A percentile compares a stretch with the other conserved stretches of the same genome.
phyloP scores from a whole-genome alignment of 768 basidiomycete species.

The Dictyophora rubrovolvata region DNA sequence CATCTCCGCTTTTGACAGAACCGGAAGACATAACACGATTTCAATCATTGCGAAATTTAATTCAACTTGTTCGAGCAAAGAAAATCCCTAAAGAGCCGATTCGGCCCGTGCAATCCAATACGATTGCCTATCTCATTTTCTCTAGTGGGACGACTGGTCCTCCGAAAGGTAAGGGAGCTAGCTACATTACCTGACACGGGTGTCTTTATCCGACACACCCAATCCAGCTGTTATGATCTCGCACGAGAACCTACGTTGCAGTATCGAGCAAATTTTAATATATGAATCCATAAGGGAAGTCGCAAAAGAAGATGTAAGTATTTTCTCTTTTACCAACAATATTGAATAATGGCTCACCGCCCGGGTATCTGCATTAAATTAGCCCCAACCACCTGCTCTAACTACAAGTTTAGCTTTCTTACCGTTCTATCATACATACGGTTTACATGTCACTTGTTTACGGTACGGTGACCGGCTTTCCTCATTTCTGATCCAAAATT shows the following conservation, averaged over 20 bases:
- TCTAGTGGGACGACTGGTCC: slow-evolving; percentile 73
- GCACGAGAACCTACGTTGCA: slow-evolving; percentile 48
- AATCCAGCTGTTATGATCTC: slow-evolving; percentile 59
- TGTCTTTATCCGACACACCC: background rate
- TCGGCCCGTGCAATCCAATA: slow-evolving; percentile 37
- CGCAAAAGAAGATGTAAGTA: background rate
- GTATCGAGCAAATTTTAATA: slow-evolving; percentile 27
- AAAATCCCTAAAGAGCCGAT: slow-evolving; percentile 30
- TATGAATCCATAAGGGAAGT: slow-evolving; percentile 15
- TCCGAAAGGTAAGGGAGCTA: slow-evolving; percentile 46
- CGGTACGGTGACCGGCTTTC: background rate
- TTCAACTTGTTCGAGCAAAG: background rate
- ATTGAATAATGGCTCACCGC: background rate
- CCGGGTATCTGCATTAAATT: background rate
- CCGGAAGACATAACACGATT: too few relatives aligned
- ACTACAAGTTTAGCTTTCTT: slow-evolving; percentile 43
- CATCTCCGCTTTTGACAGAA: too few relatives aligned
- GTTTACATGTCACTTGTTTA: slow-evolving; percentile 40
- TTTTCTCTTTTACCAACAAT: slow-evolving; percentile 9
- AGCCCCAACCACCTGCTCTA: background rate
- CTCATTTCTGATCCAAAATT: background rate
- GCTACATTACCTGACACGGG: background rate
- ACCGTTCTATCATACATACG: slow-evolving; percentile 62
- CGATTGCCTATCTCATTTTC: slow-evolving; percentile 60
- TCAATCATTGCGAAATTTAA: too few relatives aligned